A percentile compares a stretch with the other conserved stretches of the same genome.
phyloP scores from a whole-genome alignment of 2,329 filamentous ascomycete genomes.

The Lizonia empirigonia region DNA sequence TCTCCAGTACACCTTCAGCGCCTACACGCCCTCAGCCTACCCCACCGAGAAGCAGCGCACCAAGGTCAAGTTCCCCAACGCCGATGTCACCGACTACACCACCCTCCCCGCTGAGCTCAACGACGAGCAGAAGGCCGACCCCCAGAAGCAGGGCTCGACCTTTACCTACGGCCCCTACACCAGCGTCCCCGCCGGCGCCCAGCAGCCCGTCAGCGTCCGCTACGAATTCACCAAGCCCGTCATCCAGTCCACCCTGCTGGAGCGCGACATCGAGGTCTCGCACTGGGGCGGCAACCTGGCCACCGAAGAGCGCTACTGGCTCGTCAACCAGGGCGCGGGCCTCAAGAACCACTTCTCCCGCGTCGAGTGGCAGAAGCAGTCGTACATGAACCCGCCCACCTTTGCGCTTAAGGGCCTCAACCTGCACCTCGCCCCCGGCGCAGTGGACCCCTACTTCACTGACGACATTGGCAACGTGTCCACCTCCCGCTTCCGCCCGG shows the following conservation, averaged over 20 bases:
- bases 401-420: slow-evolving; percentile 81
- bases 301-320: slow-evolving; percentile 89
- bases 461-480: slow-evolving; percentile 98
- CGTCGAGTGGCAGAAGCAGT: slow-evolving; percentile 54
- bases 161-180: slow-evolving; percentile 90
- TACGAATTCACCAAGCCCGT: slow-evolving; percentile 97
- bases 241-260: slow-evolving; percentile 75
- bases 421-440: slow-evolving; percentile 79
- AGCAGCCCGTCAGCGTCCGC: slow-evolving; percentile 75
- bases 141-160: slow-evolving; percentile 81
- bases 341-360: slow-evolving; percentile 59
- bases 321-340: slow-evolving; percentile 84
- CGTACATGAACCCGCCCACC: slow-evolving; percentile 76
- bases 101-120: slow-evolving; percentile 65
- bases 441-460: slow-evolving; percentile 88
- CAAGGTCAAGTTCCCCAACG: slow-evolving; percentile 84
- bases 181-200: slow-evolving; percentile 77
- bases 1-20: slow-evolving; percentile 83
- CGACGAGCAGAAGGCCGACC: slow-evolving; percentile 67
- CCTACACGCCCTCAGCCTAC: slow-evolving; percentile 84
- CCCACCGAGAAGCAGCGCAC: slow-evolving; percentile 92
- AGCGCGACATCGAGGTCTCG: slow-evolving; percentile 92
- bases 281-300: slow-evolving; percentile 98
- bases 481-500: slow-evolving; percentile 83
- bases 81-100: slow-evolving; percentile 84